phyloP scores from a whole-genome alignment of 257 asterid species.

The Perilla frutescens region DNA sequence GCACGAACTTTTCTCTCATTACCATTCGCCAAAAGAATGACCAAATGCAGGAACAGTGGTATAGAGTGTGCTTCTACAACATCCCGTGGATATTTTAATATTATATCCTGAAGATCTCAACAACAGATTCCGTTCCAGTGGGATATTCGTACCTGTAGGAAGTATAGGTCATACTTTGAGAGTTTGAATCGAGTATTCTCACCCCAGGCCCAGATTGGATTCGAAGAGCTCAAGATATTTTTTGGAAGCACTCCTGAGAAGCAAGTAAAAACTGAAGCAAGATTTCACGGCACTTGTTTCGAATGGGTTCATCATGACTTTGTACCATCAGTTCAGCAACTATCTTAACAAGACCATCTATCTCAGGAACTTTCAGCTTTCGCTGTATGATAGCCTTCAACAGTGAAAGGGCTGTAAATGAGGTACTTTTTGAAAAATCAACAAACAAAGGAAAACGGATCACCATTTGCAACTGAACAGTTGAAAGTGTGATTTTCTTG shows the following conservation, averaged over 20 bases:
- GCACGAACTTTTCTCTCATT: constrained; percentile 77
- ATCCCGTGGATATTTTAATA: constrained; percentile 66
- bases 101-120: constrained; percentile 86
- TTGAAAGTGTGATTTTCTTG: constrained; percentile 71
- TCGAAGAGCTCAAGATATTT: constrained; percentile 77
- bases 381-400: constrained; percentile 78
- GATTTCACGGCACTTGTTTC: constrained; percentile 82
- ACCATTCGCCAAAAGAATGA: constrained; percentile 78
- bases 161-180: constrained; percentile 28
- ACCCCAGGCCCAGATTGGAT: constrained; percentile 76
- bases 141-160: constrained; percentile 79
- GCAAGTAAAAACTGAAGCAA: constrained; percentile 81
- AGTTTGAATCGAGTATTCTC: constrained; percentile 30
- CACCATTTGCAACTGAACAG: constrained; percentile 79
- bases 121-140: constrained; percentile 88
- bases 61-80: constrained; percentile 65
- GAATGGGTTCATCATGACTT: constrained; percentile 81
- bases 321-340: constrained; percentile 87
- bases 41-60: constrained; percentile 74
- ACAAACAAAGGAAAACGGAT: constrained; percentile 86
- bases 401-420: constrained; percentile 78
- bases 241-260: constrained; percentile 73
- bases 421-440: constrained; percentile 80
- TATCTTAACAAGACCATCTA: constrained; percentile 70
- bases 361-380: constrained; percentile 80